Evolutionary conservation across 1,284 basidiomycete genomes (phyloP).

Genomic region (Boletus nobilissimus): DNA sequence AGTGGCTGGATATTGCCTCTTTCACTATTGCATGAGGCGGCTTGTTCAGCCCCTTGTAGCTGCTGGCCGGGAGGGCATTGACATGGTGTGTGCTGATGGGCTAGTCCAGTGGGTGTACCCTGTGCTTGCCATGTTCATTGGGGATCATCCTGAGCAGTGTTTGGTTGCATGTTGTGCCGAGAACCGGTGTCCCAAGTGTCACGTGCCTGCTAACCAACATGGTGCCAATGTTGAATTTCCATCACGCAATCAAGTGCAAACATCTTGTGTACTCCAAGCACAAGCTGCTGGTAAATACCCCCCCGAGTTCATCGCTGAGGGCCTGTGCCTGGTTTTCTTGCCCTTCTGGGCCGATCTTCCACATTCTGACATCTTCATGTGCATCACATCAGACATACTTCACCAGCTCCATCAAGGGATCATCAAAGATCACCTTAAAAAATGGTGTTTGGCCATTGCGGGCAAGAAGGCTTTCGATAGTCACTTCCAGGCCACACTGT

Average conservation of each 20-base stretch:
- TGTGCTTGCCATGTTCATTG: conserved; percentile 31
- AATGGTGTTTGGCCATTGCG: background rate
- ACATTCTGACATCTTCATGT: background rate
- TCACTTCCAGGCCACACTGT: background rate
- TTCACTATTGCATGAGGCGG: conserved; percentile 41
- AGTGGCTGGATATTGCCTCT: conserved; percentile 18
- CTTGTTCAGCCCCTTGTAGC: conserved; percentile 34
- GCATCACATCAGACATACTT: background rate
- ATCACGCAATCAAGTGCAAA: background rate
- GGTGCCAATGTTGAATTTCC: background rate
- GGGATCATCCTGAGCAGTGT: conserved; percentile 41
- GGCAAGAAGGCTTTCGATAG: background rate
- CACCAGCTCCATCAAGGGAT: background rate
- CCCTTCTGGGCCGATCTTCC: background rate
- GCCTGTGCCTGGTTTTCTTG: background rate
- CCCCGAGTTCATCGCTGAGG: background rate
- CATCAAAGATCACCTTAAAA: conserved; percentile 1
- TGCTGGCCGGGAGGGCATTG: conserved; percentile 36
- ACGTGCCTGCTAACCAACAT: background rate
- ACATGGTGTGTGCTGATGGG: conserved; percentile 38
- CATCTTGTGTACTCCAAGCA: background rate
- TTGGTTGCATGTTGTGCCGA: conserved; percentile 38
- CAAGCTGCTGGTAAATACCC: background rate
- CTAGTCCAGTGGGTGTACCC: conserved; percentile 30
- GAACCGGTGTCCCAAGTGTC: conserved; percentile 33